These are phyloP conservation scores for Solanum hybrid DNA, from an alignment of 305 asterid genomes.

Conservation along the genomic window DNA sequence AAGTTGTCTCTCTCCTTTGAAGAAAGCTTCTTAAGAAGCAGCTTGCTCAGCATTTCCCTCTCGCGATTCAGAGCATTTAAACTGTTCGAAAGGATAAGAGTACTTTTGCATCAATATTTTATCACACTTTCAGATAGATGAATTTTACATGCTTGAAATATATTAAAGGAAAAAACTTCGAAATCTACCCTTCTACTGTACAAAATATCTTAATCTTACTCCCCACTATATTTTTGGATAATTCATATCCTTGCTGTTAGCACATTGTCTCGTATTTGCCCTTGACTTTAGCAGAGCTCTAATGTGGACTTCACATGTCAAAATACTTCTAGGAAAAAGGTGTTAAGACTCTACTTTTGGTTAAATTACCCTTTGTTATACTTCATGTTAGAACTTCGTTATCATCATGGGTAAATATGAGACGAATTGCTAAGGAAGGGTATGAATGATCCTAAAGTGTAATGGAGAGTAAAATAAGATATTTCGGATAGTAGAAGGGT, in stretches of 20 bases:
- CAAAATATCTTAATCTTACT: not conserved
- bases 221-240: not conserved
- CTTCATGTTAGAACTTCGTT: not conserved
- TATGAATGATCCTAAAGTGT: not conserved
- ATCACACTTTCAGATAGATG: not conserved
- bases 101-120: not conserved
- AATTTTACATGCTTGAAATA: not conserved
- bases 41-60: constrained; percentile 57
- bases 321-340: not conserved
- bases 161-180: not conserved
- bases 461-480: not conserved
- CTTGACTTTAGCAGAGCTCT: not conserved
- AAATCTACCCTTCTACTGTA: not conserved
- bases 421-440: not conserved
- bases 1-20: constrained; percentile 59
- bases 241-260: not conserved
- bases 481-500: not conserved
- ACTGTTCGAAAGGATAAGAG: constrained; percentile 9
- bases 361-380: not conserved
- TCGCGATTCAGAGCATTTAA: constrained; percentile 35
- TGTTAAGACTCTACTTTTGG: not conserved
- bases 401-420: not conserved
- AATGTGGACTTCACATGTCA: not conserved
- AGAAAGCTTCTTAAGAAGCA: constrained; percentile 48
- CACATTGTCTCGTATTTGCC: not conserved